These are phyloP conservation scores for Macadamia tetraphylla DNA, from an alignment of 164 flowering plant genomes.

Conservation along the genomic window DNA sequence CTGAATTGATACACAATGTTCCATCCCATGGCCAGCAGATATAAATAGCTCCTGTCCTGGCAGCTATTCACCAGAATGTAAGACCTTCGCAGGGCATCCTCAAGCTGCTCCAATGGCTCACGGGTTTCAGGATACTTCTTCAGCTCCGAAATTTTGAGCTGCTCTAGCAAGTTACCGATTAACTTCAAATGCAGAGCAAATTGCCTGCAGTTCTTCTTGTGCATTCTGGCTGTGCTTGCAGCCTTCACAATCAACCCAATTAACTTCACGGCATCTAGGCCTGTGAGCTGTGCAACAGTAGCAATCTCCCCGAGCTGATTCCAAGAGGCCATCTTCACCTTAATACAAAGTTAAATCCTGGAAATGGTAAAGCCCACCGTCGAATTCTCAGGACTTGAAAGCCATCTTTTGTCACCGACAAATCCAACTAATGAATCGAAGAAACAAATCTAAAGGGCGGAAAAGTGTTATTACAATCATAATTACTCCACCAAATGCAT, in stretches of 20 bases:
- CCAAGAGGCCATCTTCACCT: constrained; percentile 50
- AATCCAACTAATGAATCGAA: not conserved
- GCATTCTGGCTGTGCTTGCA: constrained; percentile 86
- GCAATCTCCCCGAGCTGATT: constrained; percentile 73
- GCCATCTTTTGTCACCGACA: not conserved
- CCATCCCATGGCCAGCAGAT: constrained; percentile 96
- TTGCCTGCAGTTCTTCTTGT: constrained; percentile 91
- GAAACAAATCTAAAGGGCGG: not conserved
- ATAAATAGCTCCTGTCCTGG: constrained; percentile 85
- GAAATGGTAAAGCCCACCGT: not conserved
- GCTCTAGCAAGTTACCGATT: constrained; percentile 86
- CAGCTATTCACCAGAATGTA: constrained; percentile 81
- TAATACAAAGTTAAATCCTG: not conserved
- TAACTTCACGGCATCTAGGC: constrained; percentile 70
- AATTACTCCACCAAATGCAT: too few relatives aligned
- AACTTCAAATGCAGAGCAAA: constrained; percentile 86
- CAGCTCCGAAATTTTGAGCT: constrained; percentile 84
- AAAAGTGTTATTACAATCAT: too few relatives aligned
- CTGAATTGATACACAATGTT: constrained; percentile 91
- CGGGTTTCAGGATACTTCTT: constrained; percentile 86
- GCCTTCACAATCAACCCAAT: constrained; percentile 83
- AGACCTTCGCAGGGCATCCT: constrained; percentile 86
- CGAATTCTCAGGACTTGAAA: not conserved
- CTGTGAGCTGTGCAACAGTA: constrained; percentile 70
- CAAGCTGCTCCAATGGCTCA: constrained; percentile 94